These are phyloP conservation scores for Solanum arcanum DNA, from an alignment of 257 asterid species.

Conservation along the genomic window DNA sequence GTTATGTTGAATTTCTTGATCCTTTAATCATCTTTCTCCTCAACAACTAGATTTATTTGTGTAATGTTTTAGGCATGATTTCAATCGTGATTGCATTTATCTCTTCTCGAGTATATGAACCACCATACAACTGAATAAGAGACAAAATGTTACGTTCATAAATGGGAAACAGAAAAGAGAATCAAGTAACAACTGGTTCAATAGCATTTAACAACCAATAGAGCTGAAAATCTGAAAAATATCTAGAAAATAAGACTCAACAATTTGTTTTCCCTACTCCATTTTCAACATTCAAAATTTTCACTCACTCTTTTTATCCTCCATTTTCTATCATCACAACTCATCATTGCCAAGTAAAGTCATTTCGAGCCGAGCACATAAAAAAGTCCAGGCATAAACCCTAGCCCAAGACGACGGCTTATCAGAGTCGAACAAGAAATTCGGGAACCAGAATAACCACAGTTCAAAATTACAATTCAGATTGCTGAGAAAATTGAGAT, in stretches of 20 bases:
- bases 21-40: not conserved
- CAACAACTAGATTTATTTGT: not conserved
- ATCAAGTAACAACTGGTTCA: not conserved
- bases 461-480: conserved; percentile 26
- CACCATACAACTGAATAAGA: not conserved
- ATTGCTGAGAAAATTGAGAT: conserved; percentile 16
- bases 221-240: not conserved
- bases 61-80: not conserved
- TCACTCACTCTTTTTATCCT: not conserved
- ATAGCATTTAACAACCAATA: not conserved
- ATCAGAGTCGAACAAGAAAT: not conserved
- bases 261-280: not conserved
- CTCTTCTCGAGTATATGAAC: not conserved
- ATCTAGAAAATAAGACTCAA: not conserved
- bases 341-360: not conserved
- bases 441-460: conserved; percentile 31
- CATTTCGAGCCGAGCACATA: not conserved
- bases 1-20: not conserved
- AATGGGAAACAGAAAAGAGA: not conserved
- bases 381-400: not conserved
- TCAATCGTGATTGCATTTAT: not conserved
- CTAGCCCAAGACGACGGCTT: not conserved
- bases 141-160: not conserved
- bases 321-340: not conserved
- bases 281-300: not conserved